Base-by-base conservation (phyloP, 2,329 filamentous ascomycete species). In the Cladophialophora bantiana region DNA sequence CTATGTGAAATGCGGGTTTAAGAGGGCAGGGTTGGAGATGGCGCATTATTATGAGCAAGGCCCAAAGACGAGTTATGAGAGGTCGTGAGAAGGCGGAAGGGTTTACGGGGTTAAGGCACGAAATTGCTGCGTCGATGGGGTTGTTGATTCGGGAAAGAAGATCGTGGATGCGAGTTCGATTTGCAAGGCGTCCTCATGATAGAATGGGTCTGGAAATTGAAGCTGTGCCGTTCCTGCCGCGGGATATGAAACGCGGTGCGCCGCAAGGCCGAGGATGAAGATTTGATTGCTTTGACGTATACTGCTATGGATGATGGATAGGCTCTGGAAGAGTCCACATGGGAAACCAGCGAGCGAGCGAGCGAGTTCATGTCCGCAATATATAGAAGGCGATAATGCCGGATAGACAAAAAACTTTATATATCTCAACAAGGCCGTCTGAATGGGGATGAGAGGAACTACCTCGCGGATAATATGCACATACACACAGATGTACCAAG, bases 1-100 rank as follows among this genome's bases (percentile, higher is more conserved):
- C 83, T 99, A 99, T 79, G 86, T 97, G 79, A 98, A 98, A 85
- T 98, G 95, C 80, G 94, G 94, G 66, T 98, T 96, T 80, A 90
- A 93, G 81, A 85, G 93, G 69, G 94, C 93, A 34, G 95, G 95
- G 15, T 82, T 97, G 64, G 92, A 99, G 81, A 98, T 99, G 95
- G 93, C 94, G 52, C 93, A 97, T 83, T 97, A 97, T 81, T 95
- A 96, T 78, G 80, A 74, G 13, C 45, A 56, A 3, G 53, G 42
- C 1, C 61, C 68, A 5, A 66, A 68, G 60, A 54, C 53, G 56
- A 61, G 48, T 58, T 66, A 59, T 55, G 62, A 68, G n/a, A 45
- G 55, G 36, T 63, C 59, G 34, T 57, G 42, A 57, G 52, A 18
- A 34, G 36, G 26, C 6, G 38, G 26, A 26, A 26, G 26, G 26